Evolutionary conservation across 2,329 filamentous ascomycete species (phyloP).

Genomic region (Dendryphion nanum): DNA sequence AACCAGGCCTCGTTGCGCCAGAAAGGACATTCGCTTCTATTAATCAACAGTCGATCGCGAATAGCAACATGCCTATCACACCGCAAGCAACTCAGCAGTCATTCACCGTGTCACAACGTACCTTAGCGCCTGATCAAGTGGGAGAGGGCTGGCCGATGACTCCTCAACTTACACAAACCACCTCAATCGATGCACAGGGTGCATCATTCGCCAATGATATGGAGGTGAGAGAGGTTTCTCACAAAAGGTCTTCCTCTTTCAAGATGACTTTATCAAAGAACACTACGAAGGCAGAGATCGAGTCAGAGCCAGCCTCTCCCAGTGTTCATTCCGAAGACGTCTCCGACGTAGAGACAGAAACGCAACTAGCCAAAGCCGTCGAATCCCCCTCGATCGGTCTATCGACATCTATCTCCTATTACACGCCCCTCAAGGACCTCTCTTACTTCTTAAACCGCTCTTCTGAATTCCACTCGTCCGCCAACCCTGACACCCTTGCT

Average conservation of each 20-base stretch:
- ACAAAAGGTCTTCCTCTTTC: slow-evolving; percentile 2
- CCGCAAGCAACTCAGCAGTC: slow-evolving; percentile 21
- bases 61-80: no score
- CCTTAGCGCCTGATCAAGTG: slow-evolving; percentile 6
- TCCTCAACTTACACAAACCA: slow-evolving; percentile 39
- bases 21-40: no score
- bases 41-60: no score
- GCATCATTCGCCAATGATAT: slow-evolving; percentile 15
- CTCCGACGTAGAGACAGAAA: slow-evolving; percentile 9
- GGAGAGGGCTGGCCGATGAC: slow-evolving; percentile 32
- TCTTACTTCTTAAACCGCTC: slow-evolving; percentile 41
- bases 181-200: slow-evolving; percentile 15
- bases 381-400: slow-evolving; percentile 35
- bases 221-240: slow-evolving; percentile 8
- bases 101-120: slow-evolving; percentile 20
- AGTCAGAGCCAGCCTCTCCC: no score
- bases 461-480: slow-evolving; percentile 31
- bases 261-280: slow-evolving; percentile 7
- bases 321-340: slow-evolving; percentile 14
- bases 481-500: slow-evolving; percentile 45
- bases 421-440: slow-evolving; percentile 44
- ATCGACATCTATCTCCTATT: slow-evolving; percentile 45
- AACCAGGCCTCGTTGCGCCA: no score
- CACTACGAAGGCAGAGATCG: no score
- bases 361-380: slow-evolving; percentile 1